These are phyloP conservation scores for Phaeosphaeria sp. DNA, from an alignment of 2,329 filamentous ascomycete species.

Conservation along the genomic window DNA sequence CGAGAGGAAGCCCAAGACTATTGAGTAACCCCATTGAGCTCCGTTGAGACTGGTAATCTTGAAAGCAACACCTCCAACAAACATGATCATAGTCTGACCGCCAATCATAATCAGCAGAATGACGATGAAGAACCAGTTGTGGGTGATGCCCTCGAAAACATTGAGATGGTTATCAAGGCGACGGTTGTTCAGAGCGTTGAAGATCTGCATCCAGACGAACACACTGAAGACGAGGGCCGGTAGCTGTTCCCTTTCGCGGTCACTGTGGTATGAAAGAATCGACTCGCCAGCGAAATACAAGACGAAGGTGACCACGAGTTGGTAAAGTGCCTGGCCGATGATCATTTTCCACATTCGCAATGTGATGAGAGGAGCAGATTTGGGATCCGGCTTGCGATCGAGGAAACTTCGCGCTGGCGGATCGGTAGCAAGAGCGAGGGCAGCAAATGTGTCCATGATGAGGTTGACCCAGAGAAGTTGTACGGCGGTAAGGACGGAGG, in stretches of 20 bases:
- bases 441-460: conserved; percentile 95
- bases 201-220: conserved; percentile 99
- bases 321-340: conserved; percentile 86
- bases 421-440: conserved; percentile 86
- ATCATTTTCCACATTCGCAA: conserved; percentile 99
- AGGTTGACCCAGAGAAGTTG: conserved; percentile 94
- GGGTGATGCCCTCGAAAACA: conserved; percentile 85
- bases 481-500: conserved; percentile 82
- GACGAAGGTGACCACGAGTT: conserved; percentile 78
- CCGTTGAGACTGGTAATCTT: conserved; percentile 72
- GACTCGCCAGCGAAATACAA: conserved; percentile 76
- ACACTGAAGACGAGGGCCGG: conserved; percentile 93
- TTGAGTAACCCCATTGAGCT: conserved; percentile 84
- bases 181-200: conserved; percentile 97
- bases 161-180: conserved; percentile 95
- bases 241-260: conserved; percentile 58
- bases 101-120: conserved; percentile 89
- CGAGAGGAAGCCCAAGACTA: conserved; percentile 83
- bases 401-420: conserved; percentile 81
- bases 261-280: conserved; percentile 65
- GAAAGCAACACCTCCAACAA: conserved; percentile 83
- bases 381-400: conserved; percentile 78
- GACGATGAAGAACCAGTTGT: conserved; percentile 86
- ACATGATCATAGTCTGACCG: conserved; percentile 88
- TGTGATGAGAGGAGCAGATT: conserved; percentile 78